These are phyloP conservation scores for Ascoidea rubescens DNA, from an alignment of 805 yeast genomes.

Conservation along the genomic window DNA sequence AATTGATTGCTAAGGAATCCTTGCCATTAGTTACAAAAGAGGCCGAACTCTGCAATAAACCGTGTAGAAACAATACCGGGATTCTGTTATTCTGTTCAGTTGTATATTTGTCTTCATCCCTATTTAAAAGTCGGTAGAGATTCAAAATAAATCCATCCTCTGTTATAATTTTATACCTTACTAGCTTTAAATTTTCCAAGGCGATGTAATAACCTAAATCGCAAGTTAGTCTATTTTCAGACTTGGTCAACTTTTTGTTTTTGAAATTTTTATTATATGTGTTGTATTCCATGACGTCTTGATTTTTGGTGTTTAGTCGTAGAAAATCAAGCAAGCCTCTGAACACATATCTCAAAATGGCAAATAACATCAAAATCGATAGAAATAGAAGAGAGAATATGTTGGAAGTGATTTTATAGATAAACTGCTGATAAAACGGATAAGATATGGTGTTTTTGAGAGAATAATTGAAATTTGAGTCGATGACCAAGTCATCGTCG, in stretches of 20 bases:
- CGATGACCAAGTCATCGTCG: too few species aligned
- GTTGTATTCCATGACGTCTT: too few species aligned
- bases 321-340: too few species aligned
- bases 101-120: constrained; percentile 16
- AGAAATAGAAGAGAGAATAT: background rate
- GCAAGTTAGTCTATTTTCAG: constrained; percentile 26
- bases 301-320: too few species aligned
- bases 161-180: constrained; percentile 49
- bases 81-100: constrained; percentile 20
- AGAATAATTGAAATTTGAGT: too few species aligned
- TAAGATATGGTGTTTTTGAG: too few species aligned
- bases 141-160: constrained; percentile 68
- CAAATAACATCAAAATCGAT: background rate
- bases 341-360: background rate
- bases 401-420: background rate
- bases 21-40: constrained; percentile 76
- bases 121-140: constrained; percentile 48
- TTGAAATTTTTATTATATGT: background rate
- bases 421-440: background rate
- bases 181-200: constrained; percentile 44
- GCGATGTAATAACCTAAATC: constrained; percentile 58
- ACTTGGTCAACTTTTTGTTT: too few species aligned
- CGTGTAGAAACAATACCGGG: constrained; percentile 76
- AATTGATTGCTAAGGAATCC: constrained; percentile 54
- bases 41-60: constrained; percentile 76